Percentiles rank a stretch among this genome's conserved stretches.
phyloP scores from a whole-genome alignment of 805 yeast genomes.

The Ogataea pignaliae region DNA sequence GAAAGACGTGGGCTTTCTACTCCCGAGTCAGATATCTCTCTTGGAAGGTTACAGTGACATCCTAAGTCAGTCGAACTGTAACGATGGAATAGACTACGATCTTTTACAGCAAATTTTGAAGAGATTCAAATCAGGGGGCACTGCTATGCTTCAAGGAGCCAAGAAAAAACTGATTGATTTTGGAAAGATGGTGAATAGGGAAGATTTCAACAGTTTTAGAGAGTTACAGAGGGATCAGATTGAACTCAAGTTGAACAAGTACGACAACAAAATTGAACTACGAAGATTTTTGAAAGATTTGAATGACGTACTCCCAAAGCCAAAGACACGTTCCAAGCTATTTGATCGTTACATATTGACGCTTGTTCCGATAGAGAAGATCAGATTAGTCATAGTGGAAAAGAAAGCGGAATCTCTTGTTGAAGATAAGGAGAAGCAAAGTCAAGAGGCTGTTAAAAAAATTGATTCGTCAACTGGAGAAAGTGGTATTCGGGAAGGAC shows the following conservation, averaged over 20 bases:
- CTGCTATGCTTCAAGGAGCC: too few species aligned
- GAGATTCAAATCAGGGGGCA: not conserved
- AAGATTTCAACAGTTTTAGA: constrained; percentile 19
- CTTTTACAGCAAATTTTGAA: not conserved
- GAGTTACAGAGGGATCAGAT: constrained; percentile 19
- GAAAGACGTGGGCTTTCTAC: constrained; percentile 17
- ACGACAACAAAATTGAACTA: constrained; percentile 15
- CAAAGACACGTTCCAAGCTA: constrained; percentile 39
- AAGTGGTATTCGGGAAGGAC: constrained; percentile 5
- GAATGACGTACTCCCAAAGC: constrained; percentile 29
- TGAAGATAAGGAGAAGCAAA: constrained; percentile 1
- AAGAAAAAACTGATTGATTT: constrained; percentile 5
- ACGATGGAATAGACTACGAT: constrained; percentile 12
- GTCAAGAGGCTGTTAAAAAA: not conserved
- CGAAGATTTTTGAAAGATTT: constrained; percentile 17
- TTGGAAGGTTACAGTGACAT: constrained; percentile 18
- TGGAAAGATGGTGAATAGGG: constrained; percentile 8
- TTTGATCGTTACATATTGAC: constrained; percentile 51
- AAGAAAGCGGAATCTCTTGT: not conserved
- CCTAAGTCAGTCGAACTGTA: constrained; percentile 2
- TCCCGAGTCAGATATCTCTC: constrained; percentile 27
- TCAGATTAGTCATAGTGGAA: constrained; percentile 31
- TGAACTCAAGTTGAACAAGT: constrained; percentile 13
- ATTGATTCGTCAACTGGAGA: not conserved
- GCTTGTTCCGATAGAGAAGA: constrained; percentile 43